Conservation (phyloP, 1,284 basidiomycete species). For the Moesziomyces globuligerus region DNA sequence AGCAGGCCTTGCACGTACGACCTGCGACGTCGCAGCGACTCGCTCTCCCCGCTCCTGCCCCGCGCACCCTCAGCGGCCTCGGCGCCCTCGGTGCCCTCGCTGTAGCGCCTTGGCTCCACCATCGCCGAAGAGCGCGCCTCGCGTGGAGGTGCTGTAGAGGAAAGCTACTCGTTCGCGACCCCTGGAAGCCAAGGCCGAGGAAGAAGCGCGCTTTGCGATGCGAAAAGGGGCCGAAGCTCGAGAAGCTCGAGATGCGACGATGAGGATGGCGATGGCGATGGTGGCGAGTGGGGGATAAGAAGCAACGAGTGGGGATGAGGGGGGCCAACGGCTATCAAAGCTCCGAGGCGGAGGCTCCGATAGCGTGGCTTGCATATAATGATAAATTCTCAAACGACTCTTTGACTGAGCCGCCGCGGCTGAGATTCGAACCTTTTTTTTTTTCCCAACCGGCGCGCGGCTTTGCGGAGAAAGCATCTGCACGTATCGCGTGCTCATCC, state of each 20-base stretch:
- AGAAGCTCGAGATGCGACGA: too few relatives aligned
- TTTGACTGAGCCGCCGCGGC: background rate
- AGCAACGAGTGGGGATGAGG: background rate
- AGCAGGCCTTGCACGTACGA: conserved; percentile 76
- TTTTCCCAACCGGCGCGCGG: background rate
- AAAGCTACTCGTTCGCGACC: too few relatives aligned
- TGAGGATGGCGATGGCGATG: background rate
- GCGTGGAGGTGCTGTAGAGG: too few relatives aligned
- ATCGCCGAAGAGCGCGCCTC: too few relatives aligned
- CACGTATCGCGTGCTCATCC: background rate
- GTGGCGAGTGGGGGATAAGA: background rate
- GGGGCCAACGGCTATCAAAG: background rate
- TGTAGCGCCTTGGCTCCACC: conserved; percentile 15
- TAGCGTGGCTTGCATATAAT: background rate
- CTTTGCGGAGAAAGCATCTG: background rate
- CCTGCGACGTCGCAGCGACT: conserved; percentile 27
- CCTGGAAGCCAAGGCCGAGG: too few relatives aligned
- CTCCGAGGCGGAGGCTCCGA: background rate
- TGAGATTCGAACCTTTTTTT: background rate
- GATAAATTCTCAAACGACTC: background rate
- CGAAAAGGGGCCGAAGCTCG: too few relatives aligned
- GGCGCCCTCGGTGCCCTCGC: background rate
- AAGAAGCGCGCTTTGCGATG: too few relatives aligned
- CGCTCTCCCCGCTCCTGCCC: conserved; percentile 2
- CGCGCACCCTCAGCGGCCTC: background rate